These are phyloP conservation scores for Gloeopeniophorella convolvens DNA, from an alignment of 768 basidiomycete genomes.

Conservation along the genomic window DNA sequence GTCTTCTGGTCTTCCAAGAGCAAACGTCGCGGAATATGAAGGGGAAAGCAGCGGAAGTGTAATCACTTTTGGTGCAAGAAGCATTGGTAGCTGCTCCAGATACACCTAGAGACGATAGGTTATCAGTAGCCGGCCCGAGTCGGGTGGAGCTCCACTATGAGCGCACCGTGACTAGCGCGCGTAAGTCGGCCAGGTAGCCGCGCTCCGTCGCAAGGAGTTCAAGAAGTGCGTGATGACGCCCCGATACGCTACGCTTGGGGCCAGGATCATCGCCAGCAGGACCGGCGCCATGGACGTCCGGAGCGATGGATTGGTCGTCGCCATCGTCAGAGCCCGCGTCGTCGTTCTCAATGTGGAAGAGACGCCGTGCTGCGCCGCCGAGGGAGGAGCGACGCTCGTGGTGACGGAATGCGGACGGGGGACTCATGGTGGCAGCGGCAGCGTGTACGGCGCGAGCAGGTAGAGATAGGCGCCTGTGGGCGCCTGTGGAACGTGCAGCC, in stretches of 20 bases:
- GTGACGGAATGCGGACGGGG: slow-evolving; percentile 6
- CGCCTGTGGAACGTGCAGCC: not conserved
- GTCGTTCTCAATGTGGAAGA: slow-evolving; percentile 32
- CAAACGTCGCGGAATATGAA: slow-evolving; percentile 24
- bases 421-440: not conserved
- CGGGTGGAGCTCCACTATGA: too few relatives aligned
- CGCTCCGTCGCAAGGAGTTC: slow-evolving; percentile 85
- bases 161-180: slow-evolving; percentile 67
- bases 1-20: slow-evolving; percentile 8
- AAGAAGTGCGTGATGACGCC: slow-evolving; percentile 63
- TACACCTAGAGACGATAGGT: slow-evolving; percentile 38
- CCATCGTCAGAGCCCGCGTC: slow-evolving; percentile 28
- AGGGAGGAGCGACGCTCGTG: slow-evolving; percentile 11
- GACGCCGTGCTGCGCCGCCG: slow-evolving; percentile 10
- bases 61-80: slow-evolving; percentile 25
- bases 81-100: slow-evolving; percentile 28
- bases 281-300: not conserved
- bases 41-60: slow-evolving; percentile 27
- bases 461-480: slow-evolving; percentile 14
- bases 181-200: slow-evolving; percentile 74
- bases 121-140: not conserved
- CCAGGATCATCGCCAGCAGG: not conserved
- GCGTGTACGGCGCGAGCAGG: slow-evolving; percentile 6
- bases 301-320: slow-evolving; percentile 20
- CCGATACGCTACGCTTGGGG: slow-evolving; percentile 13